Evolutionary conservation across 441 rosid genomes (phyloP), one percentile per base, ranked within the genome.

Genomic region (Croton laevigatus): DNA sequence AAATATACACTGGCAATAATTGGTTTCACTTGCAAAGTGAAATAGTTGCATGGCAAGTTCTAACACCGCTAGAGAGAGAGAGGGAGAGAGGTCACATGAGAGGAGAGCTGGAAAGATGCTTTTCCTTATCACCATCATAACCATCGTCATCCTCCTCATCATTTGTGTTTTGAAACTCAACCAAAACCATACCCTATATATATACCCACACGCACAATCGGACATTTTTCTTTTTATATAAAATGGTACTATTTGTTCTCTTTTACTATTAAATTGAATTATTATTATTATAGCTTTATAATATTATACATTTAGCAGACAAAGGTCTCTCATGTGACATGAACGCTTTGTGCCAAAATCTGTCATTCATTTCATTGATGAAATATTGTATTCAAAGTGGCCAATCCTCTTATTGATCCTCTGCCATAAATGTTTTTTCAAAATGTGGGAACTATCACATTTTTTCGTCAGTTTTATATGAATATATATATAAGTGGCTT

Each of bases 61-160:
- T 19, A 8, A 46, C 17, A 46, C 27, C 20, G 36, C 17, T 32
- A 66, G 71, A 36, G 36, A 22, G 52, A n/a, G 37, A 48, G 36
- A 68, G 69, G 46, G 61, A 37, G 32, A 49, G 68, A 45, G 61
- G 61, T 70, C 78, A 71, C 83, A 64, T 76, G 84, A 42, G 37
- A 59, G 57, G 17, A 70, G 73, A 81, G 84, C 80, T 80, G 86
- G 82, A 81, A 81, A 79, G 82, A 63, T 75, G 58, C 70, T 52
- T 53, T 45, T 59, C 58, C 38, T 57, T 10, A 79, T 81, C 82
- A 72, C 79, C 68, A 82, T 82, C 83, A 77, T 72, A 60, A 49
- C 73, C 68, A 69, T 80, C 73, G 76, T 84, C 86, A 52, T 80
- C 84, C 75, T 1, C 48, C 72, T 75, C 85, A 85, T 83, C 89